Percentiles rank a stretch among this genome's conserved stretches.
Evolutionary conservation across 75 land plant species (phyloP).

Genomic region (Cunninghamia lanceolata): DNA sequence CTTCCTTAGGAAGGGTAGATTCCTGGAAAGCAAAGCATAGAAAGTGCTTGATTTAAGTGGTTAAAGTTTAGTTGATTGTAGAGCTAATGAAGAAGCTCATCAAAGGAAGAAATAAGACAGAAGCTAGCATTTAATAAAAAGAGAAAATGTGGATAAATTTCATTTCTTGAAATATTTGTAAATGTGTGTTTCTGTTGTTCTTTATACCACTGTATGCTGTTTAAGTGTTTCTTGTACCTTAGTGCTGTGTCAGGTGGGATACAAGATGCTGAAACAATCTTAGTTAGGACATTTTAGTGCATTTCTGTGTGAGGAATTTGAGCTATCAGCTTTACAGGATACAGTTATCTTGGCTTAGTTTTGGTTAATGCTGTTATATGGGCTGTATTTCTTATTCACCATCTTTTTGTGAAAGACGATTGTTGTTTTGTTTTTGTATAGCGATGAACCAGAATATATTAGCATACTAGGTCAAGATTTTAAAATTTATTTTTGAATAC

Average conservation of each 20-base stretch:
- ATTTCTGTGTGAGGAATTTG: neutral
- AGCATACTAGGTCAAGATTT: neutral
- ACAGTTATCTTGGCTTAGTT: neutral
- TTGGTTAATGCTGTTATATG: neutral
- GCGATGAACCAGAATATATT: neutral
- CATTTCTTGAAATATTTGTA: no score
- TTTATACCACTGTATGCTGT: no score
- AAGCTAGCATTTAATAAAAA: no score
- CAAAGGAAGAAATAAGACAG: no score
- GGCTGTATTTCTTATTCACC: neutral
- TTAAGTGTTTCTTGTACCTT: no score
- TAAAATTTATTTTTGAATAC: no score
- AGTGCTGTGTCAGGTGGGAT: neutral
- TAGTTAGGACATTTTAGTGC: neutral
- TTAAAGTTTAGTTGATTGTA: no score
- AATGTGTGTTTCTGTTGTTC: no score
- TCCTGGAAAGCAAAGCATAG: slow-evolving; percentile 56
- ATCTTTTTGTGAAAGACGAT: neutral
- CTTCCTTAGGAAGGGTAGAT: no score
- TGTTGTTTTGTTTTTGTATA: neutral
- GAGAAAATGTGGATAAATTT: no score
- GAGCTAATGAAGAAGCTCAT: no score
- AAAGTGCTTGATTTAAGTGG: slow-evolving; percentile 45
- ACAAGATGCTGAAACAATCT: neutral
- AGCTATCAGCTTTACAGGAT: neutral